Percentiles rank a stretch among this genome's conserved stretches.
These are phyloP conservation scores for Samsoniella hepiali DNA, from an alignment of 2,329 filamentous ascomycete species.

Conservation along the genomic window DNA sequence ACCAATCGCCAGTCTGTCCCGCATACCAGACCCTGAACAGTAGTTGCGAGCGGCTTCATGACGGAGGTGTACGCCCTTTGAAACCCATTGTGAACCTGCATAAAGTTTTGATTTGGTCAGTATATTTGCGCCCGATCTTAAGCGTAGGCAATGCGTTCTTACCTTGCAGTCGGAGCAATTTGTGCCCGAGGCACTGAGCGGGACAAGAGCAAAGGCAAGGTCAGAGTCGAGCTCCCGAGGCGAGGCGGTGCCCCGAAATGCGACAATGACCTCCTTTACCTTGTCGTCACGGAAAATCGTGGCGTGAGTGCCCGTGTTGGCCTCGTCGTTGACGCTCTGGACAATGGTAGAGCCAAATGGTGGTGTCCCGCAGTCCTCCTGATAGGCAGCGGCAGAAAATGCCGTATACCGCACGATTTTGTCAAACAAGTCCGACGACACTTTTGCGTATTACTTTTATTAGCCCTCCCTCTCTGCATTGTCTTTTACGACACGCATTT, in stretches of 20 bases:
- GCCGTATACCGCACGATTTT: constrained; percentile 10
- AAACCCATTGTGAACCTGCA: constrained; percentile 11
- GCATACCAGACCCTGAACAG: constrained; percentile 7
- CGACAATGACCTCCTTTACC: constrained; percentile 47
- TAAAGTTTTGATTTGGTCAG: not conserved
- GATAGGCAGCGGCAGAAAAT: constrained; percentile 27
- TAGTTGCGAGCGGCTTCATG: not conserved
- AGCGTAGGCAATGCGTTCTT: not conserved
- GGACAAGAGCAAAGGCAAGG: constrained; percentile 9
- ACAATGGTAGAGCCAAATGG: constrained; percentile 22
- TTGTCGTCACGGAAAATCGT: constrained; percentile 15
- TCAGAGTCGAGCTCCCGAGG: constrained; percentile 9
- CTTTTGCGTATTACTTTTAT: not conserved
- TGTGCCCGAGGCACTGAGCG: constrained; percentile 1
- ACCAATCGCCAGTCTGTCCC: constrained; percentile 6
- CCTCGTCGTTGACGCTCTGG: constrained; percentile 34
- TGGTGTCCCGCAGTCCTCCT: constrained; percentile 41
- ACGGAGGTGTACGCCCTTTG: constrained; percentile 3
- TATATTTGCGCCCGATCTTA: not conserved
- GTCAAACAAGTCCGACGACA: constrained; percentile 12
- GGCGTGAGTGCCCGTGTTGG: constrained; percentile 24
- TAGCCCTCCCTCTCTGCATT: not conserved
- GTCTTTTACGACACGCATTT: not conserved
- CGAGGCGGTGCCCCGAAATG: constrained; percentile 48
- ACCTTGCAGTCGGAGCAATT: constrained; percentile 15